Conservation (phyloP, 2,329 filamentous ascomycete genomes). For the Niveomyces coronatus region DNA sequence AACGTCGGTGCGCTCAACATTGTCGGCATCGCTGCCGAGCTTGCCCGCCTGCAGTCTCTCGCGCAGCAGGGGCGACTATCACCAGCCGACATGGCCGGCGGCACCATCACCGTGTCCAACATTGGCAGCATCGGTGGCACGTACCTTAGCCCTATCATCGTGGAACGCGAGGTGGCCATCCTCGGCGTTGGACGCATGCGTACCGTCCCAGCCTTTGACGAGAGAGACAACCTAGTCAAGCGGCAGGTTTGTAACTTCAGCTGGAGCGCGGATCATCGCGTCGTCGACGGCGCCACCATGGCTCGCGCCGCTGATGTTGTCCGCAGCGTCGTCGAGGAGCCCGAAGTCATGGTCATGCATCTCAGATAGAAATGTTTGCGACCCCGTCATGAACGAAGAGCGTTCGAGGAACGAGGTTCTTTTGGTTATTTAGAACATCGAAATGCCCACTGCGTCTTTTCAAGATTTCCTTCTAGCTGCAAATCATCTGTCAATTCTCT, state of each 20-base stretch:
- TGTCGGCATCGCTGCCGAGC: constrained; percentile 64
- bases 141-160: constrained; percentile 83
- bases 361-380: constrained; percentile 57
- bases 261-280: constrained; percentile 91
- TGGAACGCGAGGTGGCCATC: constrained; percentile 85
- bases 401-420: too few relatives aligned
- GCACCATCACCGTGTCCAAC: constrained; percentile 93
- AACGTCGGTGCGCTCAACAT: constrained; percentile 72
- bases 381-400: too few relatives aligned
- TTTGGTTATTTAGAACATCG: too few relatives aligned
- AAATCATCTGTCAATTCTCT: too few relatives aligned
- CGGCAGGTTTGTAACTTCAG: constrained; percentile 83
- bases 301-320: constrained; percentile 81
- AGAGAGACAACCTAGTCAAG: constrained; percentile 50
- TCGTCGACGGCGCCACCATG: constrained; percentile 91
- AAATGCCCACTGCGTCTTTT: too few relatives aligned
- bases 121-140: constrained; percentile 92
- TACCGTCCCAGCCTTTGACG: constrained; percentile 68
- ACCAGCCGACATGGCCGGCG: constrained; percentile 66
- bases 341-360: constrained; percentile 78
- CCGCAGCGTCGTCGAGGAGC: constrained; percentile 67
- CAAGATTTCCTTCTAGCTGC: too few relatives aligned
- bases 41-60: constrained; percentile 61
- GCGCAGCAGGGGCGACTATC: constrained; percentile 67
- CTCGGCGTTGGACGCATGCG: constrained; percentile 77